Evolutionary conservation across 2,329 filamentous ascomycete species (phyloP).

Genomic region (Fusarium denticulatum): DNA sequence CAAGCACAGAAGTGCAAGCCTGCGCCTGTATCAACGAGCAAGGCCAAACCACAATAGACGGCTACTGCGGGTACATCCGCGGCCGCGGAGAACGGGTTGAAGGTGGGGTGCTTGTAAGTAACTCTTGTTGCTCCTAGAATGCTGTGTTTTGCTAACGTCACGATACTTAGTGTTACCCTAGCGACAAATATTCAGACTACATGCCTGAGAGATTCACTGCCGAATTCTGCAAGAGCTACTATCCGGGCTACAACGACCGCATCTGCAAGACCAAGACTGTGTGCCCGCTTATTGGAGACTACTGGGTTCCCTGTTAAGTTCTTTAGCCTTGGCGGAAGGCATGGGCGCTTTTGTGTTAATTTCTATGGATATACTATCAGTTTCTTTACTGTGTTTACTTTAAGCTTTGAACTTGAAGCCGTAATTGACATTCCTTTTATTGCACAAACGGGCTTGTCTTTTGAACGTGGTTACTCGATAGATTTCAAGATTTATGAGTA

Average conservation of each 20-base stretch:
- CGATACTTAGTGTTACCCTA: not conserved
- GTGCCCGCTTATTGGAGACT: not conserved
- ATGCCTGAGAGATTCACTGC: not conserved
- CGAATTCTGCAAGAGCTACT: not conserved
- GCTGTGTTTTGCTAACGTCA: not conserved
- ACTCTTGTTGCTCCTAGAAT: not conserved
- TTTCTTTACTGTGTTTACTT: not conserved
- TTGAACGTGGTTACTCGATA: no score
- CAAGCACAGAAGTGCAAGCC: not conserved
- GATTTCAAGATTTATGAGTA: no score
- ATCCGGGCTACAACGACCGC: not conserved
- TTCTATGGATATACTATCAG: not conserved
- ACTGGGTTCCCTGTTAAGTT: not conserved
- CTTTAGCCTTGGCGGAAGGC: rapidly evolving
- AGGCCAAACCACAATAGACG: rapidly evolving
- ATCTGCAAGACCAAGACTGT: not conserved
- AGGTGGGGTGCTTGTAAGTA: not conserved
- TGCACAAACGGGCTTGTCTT: no score
- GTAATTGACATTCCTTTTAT: not conserved
- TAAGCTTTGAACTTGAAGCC: rapidly evolving
- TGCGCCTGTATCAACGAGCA: not conserved
- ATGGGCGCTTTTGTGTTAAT: rapidly evolving
- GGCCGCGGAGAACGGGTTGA: not conserved
- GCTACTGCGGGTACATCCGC: not conserved
- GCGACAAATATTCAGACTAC: not conserved